phyloP scores from a whole-genome alignment of 352 stramenopile genomes.

The Globisporangium spinosum region DNA sequence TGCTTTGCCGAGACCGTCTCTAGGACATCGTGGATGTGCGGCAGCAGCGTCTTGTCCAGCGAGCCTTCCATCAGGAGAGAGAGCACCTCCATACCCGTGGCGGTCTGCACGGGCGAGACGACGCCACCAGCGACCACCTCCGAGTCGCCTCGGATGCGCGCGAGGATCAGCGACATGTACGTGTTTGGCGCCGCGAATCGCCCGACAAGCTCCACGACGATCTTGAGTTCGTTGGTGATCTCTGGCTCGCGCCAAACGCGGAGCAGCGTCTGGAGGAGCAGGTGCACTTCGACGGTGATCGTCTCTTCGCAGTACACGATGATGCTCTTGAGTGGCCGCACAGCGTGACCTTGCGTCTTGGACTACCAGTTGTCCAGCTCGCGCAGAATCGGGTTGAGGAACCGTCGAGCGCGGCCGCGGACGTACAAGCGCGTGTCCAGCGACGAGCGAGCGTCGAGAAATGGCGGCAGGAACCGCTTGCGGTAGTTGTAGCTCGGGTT shows the following conservation, averaged over 20 bases:
- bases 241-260: conserved; percentile 38
- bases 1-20: conserved; percentile 34
- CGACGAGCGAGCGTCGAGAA: conserved; percentile 64
- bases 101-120: conserved; percentile 23
- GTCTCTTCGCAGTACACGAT: conserved; percentile 93
- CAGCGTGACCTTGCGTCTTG: conserved; percentile 75
- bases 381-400: conserved; percentile 84
- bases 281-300: conserved; percentile 88
- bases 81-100: conserved; percentile 46
- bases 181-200: conserved; percentile 62
- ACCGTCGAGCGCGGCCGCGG: conserved; percentile 83
- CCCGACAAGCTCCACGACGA: conserved; percentile 54
- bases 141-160: conserved; percentile 51
- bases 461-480: conserved; percentile 75
- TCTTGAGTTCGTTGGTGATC: conserved; percentile 21
- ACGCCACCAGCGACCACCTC: conserved; percentile 27
- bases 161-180: conserved; percentile 63
- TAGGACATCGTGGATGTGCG: conserved; percentile 54
- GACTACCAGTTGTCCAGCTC: conserved; percentile 92
- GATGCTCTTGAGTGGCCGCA: conserved; percentile 86
- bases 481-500: conserved; percentile 85
- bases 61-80: conserved; percentile 48
- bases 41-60: conserved; percentile 50
- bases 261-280: conserved; percentile 69
- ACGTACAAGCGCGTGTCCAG: conserved; percentile 91